phyloP scores from a whole-genome alignment of 2,329 filamentous ascomycete species.

The Beauveria brongniartii region DNA sequence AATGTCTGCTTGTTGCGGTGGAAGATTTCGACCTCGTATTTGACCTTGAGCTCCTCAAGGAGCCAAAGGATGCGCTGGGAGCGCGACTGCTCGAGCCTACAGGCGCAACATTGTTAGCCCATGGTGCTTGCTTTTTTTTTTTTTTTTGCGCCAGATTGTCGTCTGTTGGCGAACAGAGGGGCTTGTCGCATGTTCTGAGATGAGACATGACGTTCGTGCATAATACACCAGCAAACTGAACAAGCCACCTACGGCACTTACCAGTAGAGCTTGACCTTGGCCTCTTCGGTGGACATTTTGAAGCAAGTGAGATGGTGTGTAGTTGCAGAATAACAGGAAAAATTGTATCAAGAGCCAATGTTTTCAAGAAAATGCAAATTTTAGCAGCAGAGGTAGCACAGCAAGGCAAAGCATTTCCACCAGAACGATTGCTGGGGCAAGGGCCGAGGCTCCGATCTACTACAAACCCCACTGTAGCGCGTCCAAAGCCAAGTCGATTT shows the following conservation, averaged over 20 bases:
- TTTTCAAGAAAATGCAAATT: background rate
- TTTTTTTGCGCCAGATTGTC: background rate
- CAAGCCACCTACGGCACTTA: conserved; percentile 22
- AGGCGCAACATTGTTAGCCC: background rate
- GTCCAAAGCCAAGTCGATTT: background rate
- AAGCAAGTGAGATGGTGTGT: too few relatives aligned
- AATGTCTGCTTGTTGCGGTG: conserved; percentile 55
- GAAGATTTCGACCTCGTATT: conserved; percentile 74
- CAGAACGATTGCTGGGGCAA: background rate
- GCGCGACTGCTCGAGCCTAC: conserved; percentile 78
- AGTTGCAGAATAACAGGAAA: background rate
- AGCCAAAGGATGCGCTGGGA: conserved; percentile 80
- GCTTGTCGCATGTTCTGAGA: background rate
- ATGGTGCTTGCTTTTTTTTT: background rate
- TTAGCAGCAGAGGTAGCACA: background rate
- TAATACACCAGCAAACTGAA: background rate
- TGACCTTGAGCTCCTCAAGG: conserved; percentile 70
- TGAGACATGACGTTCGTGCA: background rate
- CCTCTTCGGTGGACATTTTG: conserved; percentile 20
- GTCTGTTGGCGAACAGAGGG: background rate
- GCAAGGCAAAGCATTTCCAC: background rate
- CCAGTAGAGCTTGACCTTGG: conserved; percentile 59
- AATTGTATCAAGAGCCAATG: background rate
- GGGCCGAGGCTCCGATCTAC: background rate
- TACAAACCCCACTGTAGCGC: background rate